These are phyloP conservation scores for Hypoxylon rickii DNA, from an alignment of 495 filamentous ascomycete genomes.

Conservation along the genomic window DNA sequence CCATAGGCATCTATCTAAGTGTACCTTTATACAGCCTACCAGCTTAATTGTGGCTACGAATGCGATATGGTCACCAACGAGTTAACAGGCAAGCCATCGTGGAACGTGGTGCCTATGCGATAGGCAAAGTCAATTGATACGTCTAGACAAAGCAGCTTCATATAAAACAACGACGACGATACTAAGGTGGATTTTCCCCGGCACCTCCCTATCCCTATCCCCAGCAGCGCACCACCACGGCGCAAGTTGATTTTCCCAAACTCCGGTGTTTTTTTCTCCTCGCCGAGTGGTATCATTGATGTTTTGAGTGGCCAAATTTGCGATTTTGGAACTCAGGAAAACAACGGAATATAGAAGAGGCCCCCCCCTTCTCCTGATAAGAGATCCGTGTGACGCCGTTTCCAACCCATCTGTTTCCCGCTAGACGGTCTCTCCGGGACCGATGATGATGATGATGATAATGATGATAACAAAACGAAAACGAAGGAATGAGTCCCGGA, in stretches of 20 bases:
- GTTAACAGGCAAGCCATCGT: no score
- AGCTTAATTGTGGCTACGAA: no score
- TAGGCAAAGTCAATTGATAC: constrained; percentile 25
- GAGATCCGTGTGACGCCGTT: constrained; percentile 11
- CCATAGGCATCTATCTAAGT: no score
- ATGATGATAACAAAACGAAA: background rate
- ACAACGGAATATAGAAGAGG: constrained; percentile 11
- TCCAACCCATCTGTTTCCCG: constrained; percentile 6
- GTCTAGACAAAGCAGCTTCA: constrained; percentile 23
- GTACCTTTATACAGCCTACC: no score
- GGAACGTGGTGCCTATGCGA: no score
- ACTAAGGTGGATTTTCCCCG: constrained; percentile 1
- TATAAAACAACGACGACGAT: constrained; percentile 4
- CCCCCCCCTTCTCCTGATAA: background rate
- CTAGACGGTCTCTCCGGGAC: constrained; percentile 5
- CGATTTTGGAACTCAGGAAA: background rate
- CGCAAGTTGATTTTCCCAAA: constrained; percentile 12
- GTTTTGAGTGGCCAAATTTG: no score
- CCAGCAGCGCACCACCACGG: constrained; percentile 12
- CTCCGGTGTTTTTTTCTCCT: constrained; percentile 25
- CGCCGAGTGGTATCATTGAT: constrained; percentile 32
- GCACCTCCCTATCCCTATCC: background rate
- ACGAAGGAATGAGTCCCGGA: constrained; percentile 5
- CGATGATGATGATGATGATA: no score
- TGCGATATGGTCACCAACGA: no score